Conservation (phyloP, 2,329 filamentous ascomycete genomes). For the Xylaria sp. region DNA sequence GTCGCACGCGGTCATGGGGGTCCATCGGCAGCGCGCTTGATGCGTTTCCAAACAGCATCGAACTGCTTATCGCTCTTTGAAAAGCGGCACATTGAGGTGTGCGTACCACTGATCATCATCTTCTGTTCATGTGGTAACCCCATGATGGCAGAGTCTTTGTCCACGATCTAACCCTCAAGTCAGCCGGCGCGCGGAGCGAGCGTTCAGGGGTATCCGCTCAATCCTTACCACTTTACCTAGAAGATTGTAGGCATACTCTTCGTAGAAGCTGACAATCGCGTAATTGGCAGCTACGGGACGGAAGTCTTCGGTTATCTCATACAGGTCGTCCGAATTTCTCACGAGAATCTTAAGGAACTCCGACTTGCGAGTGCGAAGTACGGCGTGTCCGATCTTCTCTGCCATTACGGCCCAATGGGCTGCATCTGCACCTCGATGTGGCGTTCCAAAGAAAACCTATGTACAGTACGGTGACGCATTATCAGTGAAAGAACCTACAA, state of each 20-base stretch:
- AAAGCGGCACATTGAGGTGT: constrained; percentile 21
- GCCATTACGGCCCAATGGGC: neutral
- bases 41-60: neutral
- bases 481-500: neutral
- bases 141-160: constrained; percentile 23
- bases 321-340: neutral
- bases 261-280: neutral
- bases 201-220: neutral
- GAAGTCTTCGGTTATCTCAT: neutral
- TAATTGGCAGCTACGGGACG: neutral
- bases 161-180: constrained; percentile 11
- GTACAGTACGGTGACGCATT: neutral
- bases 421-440: neutral
- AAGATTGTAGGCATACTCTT: neutral
- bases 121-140: constrained; percentile 15
- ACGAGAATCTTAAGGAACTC: neutral
- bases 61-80: neutral
- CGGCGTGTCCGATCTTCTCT: neutral
- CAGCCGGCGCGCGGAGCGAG: neutral
- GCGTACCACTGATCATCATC: constrained; percentile 23
- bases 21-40: neutral
- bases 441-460: neutral
- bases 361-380: neutral
- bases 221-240: neutral
- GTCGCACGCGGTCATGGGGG: neutral